phyloP scores from a whole-genome alignment of 495 filamentous ascomycete genomes.

The Aeminium ludgeri region DNA sequence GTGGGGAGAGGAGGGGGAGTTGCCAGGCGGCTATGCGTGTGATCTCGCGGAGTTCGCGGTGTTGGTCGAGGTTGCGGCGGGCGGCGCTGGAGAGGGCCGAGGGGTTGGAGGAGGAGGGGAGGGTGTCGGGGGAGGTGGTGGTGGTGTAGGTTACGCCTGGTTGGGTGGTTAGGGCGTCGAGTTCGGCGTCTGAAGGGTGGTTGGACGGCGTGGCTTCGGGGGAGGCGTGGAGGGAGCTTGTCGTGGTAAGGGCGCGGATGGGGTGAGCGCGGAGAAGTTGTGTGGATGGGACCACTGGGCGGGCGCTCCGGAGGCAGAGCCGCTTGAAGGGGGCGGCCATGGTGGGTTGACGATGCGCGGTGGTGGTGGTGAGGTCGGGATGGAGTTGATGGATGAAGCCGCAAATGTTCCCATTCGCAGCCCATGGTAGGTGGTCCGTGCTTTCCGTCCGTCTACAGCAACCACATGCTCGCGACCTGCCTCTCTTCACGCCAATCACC shows the following conservation, averaged over 20 bases:
- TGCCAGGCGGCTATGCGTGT: constrained; percentile 83
- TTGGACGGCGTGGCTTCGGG: background rate
- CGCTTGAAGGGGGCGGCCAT: constrained; percentile 27
- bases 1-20: constrained; percentile 73
- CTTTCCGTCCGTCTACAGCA: too few species aligned
- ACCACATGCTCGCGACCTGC: too few species aligned
- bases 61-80: constrained; percentile 75
- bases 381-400: too few species aligned
- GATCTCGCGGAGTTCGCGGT: constrained; percentile 78
- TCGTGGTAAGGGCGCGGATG: background rate
- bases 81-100: constrained; percentile 69
- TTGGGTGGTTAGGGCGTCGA: background rate
- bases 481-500: too few species aligned
- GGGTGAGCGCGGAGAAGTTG: constrained; percentile 7
- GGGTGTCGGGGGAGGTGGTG: constrained; percentile 14
- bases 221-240: background rate
- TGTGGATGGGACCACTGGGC: constrained; percentile 12
- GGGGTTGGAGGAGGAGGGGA: constrained; percentile 25
- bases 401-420: too few species aligned
- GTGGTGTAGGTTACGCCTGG: background rate
- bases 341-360: too few species aligned
- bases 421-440: too few species aligned
- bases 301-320: constrained; percentile 13
- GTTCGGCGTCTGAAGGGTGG: background rate
- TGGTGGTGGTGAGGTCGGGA: background rate